phyloP scores from a whole-genome alignment of 805 yeast genomes.

The Kazachstania martiniae region DNA sequence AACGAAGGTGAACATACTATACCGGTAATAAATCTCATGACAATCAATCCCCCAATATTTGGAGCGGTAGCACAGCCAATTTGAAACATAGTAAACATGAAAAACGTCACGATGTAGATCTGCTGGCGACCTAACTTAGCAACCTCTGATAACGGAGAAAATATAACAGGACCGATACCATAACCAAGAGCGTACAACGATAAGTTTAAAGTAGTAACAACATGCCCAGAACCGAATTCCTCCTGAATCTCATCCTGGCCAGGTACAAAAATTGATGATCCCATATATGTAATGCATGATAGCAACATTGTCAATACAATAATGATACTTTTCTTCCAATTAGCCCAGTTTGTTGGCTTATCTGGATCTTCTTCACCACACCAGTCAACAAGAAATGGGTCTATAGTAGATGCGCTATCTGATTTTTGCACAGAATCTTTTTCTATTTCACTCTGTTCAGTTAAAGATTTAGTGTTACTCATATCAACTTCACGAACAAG shows the following conservation, averaged over 20 bases:
- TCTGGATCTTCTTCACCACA: conserved; percentile 37
- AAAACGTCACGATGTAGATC: conserved; percentile 35
- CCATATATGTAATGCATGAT: conserved; percentile 42
- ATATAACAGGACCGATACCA: conserved; percentile 48
- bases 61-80: conserved; percentile 42
- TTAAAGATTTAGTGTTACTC: no score
- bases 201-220: conserved; percentile 39
- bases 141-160: conserved; percentile 48
- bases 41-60: conserved; percentile 39
- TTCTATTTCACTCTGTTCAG: no score
- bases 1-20: conserved; percentile 43
- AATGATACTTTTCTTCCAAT: conserved; percentile 29
- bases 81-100: conserved; percentile 39
- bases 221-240: conserved; percentile 34
- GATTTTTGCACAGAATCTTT: no score
- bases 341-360: conserved; percentile 47
- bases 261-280: conserved; percentile 44
- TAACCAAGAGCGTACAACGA: conserved; percentile 47
- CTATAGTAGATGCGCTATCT: no score
- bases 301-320: conserved; percentile 32
- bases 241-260: conserved; percentile 32
- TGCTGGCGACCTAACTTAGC: conserved; percentile 41
- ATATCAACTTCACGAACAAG: no score
- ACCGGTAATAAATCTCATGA: conserved; percentile 43
- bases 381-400: conserved; percentile 17